Evolutionary conservation across 805 yeast genomes (phyloP), one percentile per base, ranked within the genome.

Genomic region (Starmerella roubikii): DNA sequence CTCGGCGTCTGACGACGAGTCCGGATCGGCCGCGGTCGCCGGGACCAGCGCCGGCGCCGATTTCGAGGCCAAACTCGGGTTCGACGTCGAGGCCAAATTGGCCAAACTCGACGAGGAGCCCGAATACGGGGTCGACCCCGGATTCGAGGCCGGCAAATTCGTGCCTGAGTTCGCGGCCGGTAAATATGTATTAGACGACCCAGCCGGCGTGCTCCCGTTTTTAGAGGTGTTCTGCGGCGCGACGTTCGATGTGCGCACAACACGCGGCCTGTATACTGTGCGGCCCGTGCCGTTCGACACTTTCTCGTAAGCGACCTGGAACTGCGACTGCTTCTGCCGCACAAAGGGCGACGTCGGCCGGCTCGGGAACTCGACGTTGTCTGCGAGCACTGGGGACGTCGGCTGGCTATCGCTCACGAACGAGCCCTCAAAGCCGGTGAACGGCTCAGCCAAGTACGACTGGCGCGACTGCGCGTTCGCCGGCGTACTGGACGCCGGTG

Each of bases 231-330:
- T 29, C 13, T 21, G 30, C n/a, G 10, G 12, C 29, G 29, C 6
- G 6, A 26, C 29, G 13, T 4, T 17, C n/a, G 5, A 28, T 2
- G 33, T 28, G 3, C 48, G 32, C 13, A 46, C 42, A 6, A 46
- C 48, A 11, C 42, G 37, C n/a, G 49, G 48, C 7, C 49, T 39
- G 30, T 40, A 37, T 5, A 44, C 29, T 20, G 36, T 32, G 13
- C 45, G 34, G 12, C 49, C 49, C 11, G 38, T 34, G 19, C 44
- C 27, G 11, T 43, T 38, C 13, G 43, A 25, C 10, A 46, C 45
- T 33, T 40, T 45, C 21, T 46, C 49, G 30, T 46, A 41, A 4
- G 35, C 45, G 11, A 46, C 49, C 6, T 40, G 47, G 38, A 46
- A 40, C 35, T 43, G 47, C 11, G 44, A 16, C 3, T 30, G 32